Conservation (phyloP, 306 rosid species). For the Quercus alba region DNA sequence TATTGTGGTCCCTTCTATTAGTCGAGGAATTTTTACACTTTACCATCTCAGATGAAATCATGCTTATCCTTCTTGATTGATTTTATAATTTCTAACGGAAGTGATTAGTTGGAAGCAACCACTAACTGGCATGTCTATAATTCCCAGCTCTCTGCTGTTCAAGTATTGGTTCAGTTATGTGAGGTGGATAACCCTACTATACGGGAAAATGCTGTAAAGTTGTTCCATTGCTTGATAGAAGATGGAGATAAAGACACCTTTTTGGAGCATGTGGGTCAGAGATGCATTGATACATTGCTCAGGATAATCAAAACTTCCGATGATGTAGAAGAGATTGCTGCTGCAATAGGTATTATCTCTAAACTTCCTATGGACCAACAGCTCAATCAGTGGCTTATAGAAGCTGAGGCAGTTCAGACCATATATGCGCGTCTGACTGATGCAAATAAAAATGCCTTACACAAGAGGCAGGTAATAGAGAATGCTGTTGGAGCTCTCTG, state of each 20-base stretch:
- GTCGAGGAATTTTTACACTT: not conserved
- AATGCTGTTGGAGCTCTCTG: slow-evolving; percentile 52
- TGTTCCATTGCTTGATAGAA: slow-evolving; percentile 47
- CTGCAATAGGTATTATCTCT: slow-evolving; percentile 50
- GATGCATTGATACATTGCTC: slow-evolving; percentile 44
- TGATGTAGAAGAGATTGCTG: slow-evolving; percentile 45
- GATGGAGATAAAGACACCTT: slow-evolving; percentile 32
- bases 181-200: slow-evolving; percentile 39
- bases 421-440: slow-evolving; percentile 38
- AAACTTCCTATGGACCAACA: slow-evolving; percentile 41
- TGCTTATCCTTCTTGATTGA: not conserved
- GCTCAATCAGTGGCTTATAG: slow-evolving; percentile 44
- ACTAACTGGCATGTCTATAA: slow-evolving; percentile 4
- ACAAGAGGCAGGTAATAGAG: slow-evolving; percentile 36
- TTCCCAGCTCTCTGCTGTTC: slow-evolving; percentile 56
- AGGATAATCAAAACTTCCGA: slow-evolving; percentile 29
- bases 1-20: not conserved
- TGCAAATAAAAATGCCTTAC: slow-evolving; percentile 30
- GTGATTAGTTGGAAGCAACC: not conserved
- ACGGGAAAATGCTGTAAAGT: slow-evolving; percentile 42
- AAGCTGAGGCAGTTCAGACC: slow-evolving; percentile 45
- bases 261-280: slow-evolving; percentile 47
- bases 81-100: not conserved
- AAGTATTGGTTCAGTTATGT: slow-evolving; percentile 50
- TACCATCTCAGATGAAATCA: not conserved